Evolutionary conservation across 176 grass and related monocot genomes (phyloP).

Genomic region (Sorghum bicolor): Sorghum_bicolor_NCBIv3 NC_012877.2:3128501-3129000

Average conservation of each 20-base stretch:
- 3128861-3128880: slow-evolving; percentile 79
- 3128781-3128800: slow-evolving; percentile 87
- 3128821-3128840: slow-evolving; percentile 77
- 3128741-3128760: slow-evolving; percentile 71
- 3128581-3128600: slow-evolving; percentile 75
- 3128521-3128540: slow-evolving; percentile 59
- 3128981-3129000: slow-evolving; percentile 76
- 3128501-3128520: slow-evolving; percentile 6
- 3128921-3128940: slow-evolving; percentile 69
- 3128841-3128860: slow-evolving; percentile 59
- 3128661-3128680: slow-evolving; percentile 20
- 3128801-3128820: slow-evolving; percentile 89
- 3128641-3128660: slow-evolving; percentile 42
- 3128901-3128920: slow-evolving; percentile 64
- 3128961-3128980: slow-evolving; percentile 89
- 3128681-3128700: slow-evolving; percentile 56
- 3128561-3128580: slow-evolving; percentile 65
- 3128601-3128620: slow-evolving; percentile 53
- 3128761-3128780: slow-evolving; percentile 62
- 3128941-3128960: slow-evolving; percentile 89
- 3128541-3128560: slow-evolving; percentile 74
- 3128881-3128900: slow-evolving; percentile 83
- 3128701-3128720: slow-evolving; percentile 79
- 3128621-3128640: slow-evolving; percentile 42
- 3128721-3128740: slow-evolving; percentile 88